These are phyloP conservation scores for Sporothrix sp. DNA, from an alignment of 2,329 filamentous ascomycete genomes.

Conservation along the genomic window DNA sequence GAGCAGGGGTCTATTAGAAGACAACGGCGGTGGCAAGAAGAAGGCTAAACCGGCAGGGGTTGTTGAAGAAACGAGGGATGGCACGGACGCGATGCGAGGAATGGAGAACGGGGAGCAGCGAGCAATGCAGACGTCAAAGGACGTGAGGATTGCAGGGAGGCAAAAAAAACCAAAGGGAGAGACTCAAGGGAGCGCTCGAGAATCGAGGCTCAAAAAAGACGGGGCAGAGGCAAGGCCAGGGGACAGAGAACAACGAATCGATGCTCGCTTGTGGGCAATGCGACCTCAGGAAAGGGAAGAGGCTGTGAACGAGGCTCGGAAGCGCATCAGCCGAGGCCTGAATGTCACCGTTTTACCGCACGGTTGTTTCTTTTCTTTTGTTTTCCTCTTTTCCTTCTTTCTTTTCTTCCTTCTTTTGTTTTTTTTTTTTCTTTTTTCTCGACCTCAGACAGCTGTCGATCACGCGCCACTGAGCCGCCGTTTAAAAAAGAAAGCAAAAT, in stretches of 20 bases:
- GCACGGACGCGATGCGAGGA: slow-evolving; percentile 7
- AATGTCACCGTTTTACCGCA: neutral
- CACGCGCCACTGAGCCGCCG: too few species aligned
- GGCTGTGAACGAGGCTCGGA: neutral
- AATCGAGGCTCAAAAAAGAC: neutral
- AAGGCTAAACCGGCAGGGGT: neutral
- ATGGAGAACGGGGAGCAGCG: slow-evolving; percentile 2
- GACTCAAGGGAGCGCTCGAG: neutral
- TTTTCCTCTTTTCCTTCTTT: neutral
- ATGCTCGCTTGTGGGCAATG: slow-evolving; percentile 3
- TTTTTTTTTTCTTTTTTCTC: neutral
- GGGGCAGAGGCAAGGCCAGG: neutral
- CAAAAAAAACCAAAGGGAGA: neutral
- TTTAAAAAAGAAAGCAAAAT: too few species aligned
- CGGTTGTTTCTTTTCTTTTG: neutral
- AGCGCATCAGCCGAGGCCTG: neutral
- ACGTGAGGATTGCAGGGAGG: slow-evolving; percentile 10
- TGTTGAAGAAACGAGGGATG: too few species aligned
- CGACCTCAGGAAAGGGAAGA: slow-evolving; percentile 1
- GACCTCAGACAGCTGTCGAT: too few species aligned
- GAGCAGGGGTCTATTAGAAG: slow-evolving; percentile 1
- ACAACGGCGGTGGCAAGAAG: neutral
- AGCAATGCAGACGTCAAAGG: neutral
- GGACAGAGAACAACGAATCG: neutral
- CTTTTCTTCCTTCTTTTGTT: neutral